These are phyloP conservation scores for Pseudogymnoascus verrucosus DNA, from an alignment of 2,329 filamentous ascomycete species.

Conservation along the genomic window DNA sequence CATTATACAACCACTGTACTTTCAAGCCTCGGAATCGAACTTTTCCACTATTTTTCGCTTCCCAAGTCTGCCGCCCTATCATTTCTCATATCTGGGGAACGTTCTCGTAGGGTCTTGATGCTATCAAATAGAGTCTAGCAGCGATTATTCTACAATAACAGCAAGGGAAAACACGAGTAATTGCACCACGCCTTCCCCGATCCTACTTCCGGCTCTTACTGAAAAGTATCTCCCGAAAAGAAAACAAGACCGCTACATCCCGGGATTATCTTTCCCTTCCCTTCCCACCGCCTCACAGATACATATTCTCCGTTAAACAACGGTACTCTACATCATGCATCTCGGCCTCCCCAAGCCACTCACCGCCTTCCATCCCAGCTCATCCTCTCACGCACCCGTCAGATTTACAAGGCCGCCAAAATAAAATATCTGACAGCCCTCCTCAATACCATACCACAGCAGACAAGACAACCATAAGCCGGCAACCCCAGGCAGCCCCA, in stretches of 20 bases:
- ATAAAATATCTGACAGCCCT: neutral
- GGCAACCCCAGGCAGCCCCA: neutral
- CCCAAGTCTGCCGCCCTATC: conserved; percentile 6
- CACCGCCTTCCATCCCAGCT: neutral
- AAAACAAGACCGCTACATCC: neutral
- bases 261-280: neutral
- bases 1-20: no score
- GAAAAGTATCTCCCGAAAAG: neutral
- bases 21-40: neutral
- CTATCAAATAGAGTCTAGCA: neutral
- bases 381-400: neutral
- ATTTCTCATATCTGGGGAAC: conserved; percentile 8
- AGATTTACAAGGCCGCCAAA: neutral
- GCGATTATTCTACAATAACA: neutral
- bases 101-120: neutral
- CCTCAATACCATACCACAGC: neutral
- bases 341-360: neutral
- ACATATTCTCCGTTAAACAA: neutral
- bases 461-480: neutral
- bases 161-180: neutral
- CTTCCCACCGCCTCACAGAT: neutral
- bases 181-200: neutral
- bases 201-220: neutral
- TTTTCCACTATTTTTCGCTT: neutral
- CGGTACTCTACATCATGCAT: conserved; percentile 2